Evolutionary conservation across 1,139 yeast species (phyloP).

Genomic region (Pichia norvegensis): DNA sequence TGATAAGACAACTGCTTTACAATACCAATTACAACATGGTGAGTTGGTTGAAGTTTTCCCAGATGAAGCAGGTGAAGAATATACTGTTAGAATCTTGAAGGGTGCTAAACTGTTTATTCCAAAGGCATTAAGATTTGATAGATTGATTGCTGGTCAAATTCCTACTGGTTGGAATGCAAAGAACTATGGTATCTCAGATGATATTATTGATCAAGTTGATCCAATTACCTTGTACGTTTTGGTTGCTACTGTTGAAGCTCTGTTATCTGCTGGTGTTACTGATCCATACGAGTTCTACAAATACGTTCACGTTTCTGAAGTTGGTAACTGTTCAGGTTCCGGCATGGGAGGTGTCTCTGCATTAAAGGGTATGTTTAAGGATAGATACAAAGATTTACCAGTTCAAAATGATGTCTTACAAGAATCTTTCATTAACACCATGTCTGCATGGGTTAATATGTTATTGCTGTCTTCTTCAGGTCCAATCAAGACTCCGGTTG

Average conservation of each 20-base stretch:
- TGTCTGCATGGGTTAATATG: slow-evolving; percentile 99
- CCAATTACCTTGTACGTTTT: slow-evolving; percentile 88
- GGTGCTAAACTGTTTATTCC: slow-evolving; percentile 91
- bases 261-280: slow-evolving; percentile 86
- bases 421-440: slow-evolving; percentile 96
- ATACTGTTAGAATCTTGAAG: slow-evolving; percentile 79
- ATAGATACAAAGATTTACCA: slow-evolving; percentile 83
- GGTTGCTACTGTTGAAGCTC: slow-evolving; percentile 93
- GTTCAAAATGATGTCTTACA: slow-evolving; percentile 95
- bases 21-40: slow-evolving; percentile 89
- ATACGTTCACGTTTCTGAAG: slow-evolving; percentile 95
- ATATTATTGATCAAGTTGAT: slow-evolving; percentile 87
- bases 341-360: slow-evolving; percentile 99
- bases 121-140: slow-evolving; percentile 90
- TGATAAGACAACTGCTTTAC: slow-evolving; percentile 90
- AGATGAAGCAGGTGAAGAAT: slow-evolving; percentile 84
- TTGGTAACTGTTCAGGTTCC: slow-evolving; percentile 98
- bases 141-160: slow-evolving; percentile 97
- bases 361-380: slow-evolving; percentile 94
- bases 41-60: slow-evolving; percentile 81
- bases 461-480: slow-evolving; percentile 94
- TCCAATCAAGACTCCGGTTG: slow-evolving; percentile 98
- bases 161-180: slow-evolving; percentile 98
- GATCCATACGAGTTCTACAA: slow-evolving; percentile 98
- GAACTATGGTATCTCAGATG: slow-evolving; percentile 91